Evolutionary conservation across 2,329 filamentous ascomycete genomes (phyloP), one percentile per base, ranked within the genome.

Genomic region (Aplosporella prunicola): DNA sequence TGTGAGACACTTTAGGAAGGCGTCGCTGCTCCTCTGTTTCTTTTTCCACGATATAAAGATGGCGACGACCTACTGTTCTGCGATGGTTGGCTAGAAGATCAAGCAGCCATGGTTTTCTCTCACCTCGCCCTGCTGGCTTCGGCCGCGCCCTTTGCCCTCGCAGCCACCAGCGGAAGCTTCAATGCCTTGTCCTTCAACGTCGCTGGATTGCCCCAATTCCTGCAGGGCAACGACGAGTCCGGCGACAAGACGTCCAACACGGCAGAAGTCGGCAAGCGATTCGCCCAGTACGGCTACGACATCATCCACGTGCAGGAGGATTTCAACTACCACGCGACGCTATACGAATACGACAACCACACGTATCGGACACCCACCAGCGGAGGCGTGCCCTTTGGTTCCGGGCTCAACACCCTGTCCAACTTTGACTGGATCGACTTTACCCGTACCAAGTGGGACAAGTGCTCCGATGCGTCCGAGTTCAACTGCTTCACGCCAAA

Each of bases 231-330:
- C 51, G 74, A 69, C 4, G 69, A 79, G 2, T 67, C 73, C 2
- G 76, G 78, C 15, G 71, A 78, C 54, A 80, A 80, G 58, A 58
- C 62, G 1, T 64, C 62, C 5, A 80, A 80, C 53, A 64, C 75
- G 1, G 60, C 60, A 8, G 53, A 58, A 18, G 78, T 81, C 32
- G 78, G 78, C 1, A 51, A 63, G 4, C 62, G 69, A 35, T 74
- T 82, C 47, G 60, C 70, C 5, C 45, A 71, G 49, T 71, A 76
- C 41, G 66, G 58, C 39, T 78, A 74, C 56, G 38, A 40, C 45
- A 58, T 82, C 18, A 74, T 81, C 51, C 67, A 82, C 45, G 61
- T 78, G 10, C 78, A 82, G 52, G 78, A 81, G 63, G 75, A 81
- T 52, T 81, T 81, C 64, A 79, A 79, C 58, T 82, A 74, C 55